Evolutionary conservation across 345 rosid species (phyloP).

Genomic region (Camelina sativa): DNA sequence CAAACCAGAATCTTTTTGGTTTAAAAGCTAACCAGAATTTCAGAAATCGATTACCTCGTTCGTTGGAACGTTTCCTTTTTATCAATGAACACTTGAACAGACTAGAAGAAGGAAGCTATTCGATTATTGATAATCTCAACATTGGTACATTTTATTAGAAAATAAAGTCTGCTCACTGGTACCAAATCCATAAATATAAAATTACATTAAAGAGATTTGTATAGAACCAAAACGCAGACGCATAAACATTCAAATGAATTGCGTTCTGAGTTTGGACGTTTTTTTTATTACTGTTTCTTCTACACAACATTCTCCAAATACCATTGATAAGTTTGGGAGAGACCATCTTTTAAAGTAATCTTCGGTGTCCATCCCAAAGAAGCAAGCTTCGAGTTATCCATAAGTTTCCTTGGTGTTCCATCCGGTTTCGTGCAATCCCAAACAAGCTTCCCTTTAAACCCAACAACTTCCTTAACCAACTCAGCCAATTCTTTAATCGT

Average conservation of each 20-base stretch:
- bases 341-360: constrained; percentile 75
- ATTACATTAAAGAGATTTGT: constrained; percentile 12
- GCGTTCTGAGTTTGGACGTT: background rate
- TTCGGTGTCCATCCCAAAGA: constrained; percentile 84
- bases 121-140: constrained; percentile 31
- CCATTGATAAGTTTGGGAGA: constrained; percentile 84
- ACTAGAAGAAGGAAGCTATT: background rate
- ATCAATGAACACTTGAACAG: background rate
- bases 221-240: constrained; percentile 22
- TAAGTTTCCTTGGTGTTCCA: constrained; percentile 94
- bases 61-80: background rate
- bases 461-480: constrained; percentile 88
- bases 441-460: constrained; percentile 77
- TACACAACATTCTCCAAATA: constrained; percentile 72
- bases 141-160: constrained; percentile 9
- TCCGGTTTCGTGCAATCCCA: constrained; percentile 91
- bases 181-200: constrained; percentile 14
- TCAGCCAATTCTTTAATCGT: constrained; percentile 91
- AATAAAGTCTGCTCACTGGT: background rate
- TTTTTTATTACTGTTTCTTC: constrained; percentile 11
- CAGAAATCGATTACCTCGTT: background rate
- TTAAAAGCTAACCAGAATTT: background rate
- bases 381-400: constrained; percentile 86
- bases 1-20: constrained; percentile 1
- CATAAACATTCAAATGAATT: constrained; percentile 2